Conservation (phyloP, 2,329 filamentous ascomycete species). For the Aspergillus neotritici region DNA sequence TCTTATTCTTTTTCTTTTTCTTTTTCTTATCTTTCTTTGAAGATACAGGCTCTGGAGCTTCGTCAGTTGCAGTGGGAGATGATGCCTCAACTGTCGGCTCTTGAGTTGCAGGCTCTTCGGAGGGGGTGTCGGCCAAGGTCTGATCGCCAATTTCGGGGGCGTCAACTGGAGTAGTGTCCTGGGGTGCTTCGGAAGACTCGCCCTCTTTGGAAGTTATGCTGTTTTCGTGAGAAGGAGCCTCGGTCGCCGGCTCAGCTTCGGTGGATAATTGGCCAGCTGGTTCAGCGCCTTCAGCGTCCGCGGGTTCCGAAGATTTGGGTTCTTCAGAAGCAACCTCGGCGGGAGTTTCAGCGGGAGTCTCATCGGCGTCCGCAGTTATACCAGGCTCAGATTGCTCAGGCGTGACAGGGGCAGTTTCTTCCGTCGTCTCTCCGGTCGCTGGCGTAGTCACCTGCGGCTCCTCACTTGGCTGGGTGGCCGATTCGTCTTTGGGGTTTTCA, state of each 20-base stretch:
- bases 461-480: background rate
- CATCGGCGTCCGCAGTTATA: background rate
- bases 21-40: slow-evolving; percentile 34
- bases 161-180: too few relatives aligned
- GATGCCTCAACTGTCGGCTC: slow-evolving; percentile 1
- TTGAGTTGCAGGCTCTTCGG: background rate
- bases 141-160: too few relatives aligned
- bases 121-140: too few relatives aligned
- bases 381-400: background rate
- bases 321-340: background rate
- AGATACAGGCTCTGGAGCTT: slow-evolving; percentile 6
- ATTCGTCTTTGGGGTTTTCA: background rate
- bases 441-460: background rate
- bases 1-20: slow-evolving; percentile 36
- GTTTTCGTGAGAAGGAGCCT: too few relatives aligned
- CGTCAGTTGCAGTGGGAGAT: slow-evolving; percentile 3
- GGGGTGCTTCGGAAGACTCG: too few relatives aligned
- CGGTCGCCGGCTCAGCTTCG: too few relatives aligned
- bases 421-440: background rate
- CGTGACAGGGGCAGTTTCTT: background rate
- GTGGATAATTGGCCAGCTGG: too few relatives aligned
- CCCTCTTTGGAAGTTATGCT: too few relatives aligned
- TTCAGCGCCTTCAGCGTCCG: too few relatives aligned
- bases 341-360: background rate
- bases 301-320: too few relatives aligned